Evolutionary conservation across 495 filamentous ascomycete genomes (phyloP).

Genomic region (Xylaria grammica): DNA sequence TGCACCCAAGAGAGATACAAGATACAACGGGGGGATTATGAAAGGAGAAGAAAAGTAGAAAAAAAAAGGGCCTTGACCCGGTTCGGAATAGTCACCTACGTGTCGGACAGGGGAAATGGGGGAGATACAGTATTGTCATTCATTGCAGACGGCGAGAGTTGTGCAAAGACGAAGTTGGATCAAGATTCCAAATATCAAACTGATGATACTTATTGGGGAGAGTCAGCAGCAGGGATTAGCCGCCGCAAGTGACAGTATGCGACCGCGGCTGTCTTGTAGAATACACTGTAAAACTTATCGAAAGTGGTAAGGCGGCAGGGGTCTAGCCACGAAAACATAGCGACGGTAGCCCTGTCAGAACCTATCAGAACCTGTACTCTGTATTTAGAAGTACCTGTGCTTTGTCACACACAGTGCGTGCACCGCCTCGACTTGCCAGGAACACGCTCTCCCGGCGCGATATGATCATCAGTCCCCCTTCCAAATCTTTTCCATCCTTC

Average conservation of each 20-base stretch:
- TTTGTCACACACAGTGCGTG: slow-evolving; percentile 11
- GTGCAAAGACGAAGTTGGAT: slow-evolving; percentile 20
- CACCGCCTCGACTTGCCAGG: background rate
- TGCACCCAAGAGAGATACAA: too few species aligned
- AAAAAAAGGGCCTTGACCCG: background rate
- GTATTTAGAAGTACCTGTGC: too few species aligned
- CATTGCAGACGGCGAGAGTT: too few species aligned
- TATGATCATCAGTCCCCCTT: slow-evolving; percentile 15
- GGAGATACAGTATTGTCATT: too few species aligned
- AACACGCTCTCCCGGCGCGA: background rate
- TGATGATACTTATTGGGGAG: slow-evolving; percentile 17
- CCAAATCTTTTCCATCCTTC: slow-evolving; percentile 17
- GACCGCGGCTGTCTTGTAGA: slow-evolving; percentile 4
- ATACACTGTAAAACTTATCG: background rate
- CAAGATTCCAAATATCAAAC: slow-evolving; percentile 25
- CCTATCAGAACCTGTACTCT: too few species aligned
- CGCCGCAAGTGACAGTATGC: slow-evolving; percentile 18
- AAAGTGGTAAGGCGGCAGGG: background rate
- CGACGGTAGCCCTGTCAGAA: too few species aligned
- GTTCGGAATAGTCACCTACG: background rate
- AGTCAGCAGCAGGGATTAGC: slow-evolving; percentile 28
- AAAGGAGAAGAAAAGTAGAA: background rate
- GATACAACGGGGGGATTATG: too few species aligned
- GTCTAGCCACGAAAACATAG: background rate
- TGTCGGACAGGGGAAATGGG: too few species aligned